Conservation (phyloP, 805 yeast species). For the Yarrowia deformans region DNA sequence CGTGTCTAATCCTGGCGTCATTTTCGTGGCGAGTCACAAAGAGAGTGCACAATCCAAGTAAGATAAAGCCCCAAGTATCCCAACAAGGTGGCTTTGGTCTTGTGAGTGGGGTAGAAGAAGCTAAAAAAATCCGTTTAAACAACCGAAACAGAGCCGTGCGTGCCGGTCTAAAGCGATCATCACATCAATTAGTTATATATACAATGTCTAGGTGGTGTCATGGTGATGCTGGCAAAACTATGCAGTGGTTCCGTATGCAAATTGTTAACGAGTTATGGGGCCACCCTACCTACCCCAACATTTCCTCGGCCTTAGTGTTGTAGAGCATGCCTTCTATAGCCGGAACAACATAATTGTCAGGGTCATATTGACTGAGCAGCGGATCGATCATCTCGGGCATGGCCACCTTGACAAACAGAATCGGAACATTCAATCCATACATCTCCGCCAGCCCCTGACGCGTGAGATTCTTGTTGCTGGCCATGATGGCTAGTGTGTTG, state of each 20-base stretch:
- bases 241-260: background rate
- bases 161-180: too few species aligned
- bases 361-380: slow-evolving; percentile 20
- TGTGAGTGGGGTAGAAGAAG: slow-evolving; percentile 24
- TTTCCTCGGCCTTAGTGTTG: slow-evolving; percentile 25
- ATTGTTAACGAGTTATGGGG: background rate
- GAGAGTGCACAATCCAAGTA: slow-evolving; percentile 9
- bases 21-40: slow-evolving; percentile 1
- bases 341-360: slow-evolving; percentile 26
- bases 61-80: background rate
- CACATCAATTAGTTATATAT: too few species aligned
- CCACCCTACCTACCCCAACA: background rate
- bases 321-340: slow-evolving; percentile 24
- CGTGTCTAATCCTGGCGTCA: slow-evolving; percentile 4
- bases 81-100: background rate
- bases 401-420: slow-evolving; percentile 25
- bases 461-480: slow-evolving; percentile 23
- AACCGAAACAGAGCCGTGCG: too few species aligned
- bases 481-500: slow-evolving; percentile 19
- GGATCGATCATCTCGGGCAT: slow-evolving; percentile 30
- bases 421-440: slow-evolving; percentile 13
- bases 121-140: slow-evolving; percentile 8
- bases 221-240: too few species aligned
- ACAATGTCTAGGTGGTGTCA: too few species aligned
- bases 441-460: slow-evolving; percentile 27